Conservation (phyloP, 2,329 filamentous ascomycete genomes). For the Paecilomyces formosus region DNA sequence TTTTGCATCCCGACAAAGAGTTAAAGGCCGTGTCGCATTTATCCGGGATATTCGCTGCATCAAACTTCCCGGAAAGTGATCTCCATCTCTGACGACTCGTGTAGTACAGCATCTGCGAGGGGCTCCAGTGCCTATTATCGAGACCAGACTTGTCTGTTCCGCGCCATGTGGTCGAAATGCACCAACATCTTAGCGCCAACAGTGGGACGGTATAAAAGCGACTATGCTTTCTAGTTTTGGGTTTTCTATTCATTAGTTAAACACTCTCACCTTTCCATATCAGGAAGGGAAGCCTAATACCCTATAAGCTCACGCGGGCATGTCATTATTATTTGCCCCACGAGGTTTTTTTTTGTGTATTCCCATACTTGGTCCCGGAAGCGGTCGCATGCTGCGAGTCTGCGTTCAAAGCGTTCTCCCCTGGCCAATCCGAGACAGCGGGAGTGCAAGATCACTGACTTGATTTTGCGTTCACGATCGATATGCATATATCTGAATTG, state of each 20-base stretch:
- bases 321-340: not conserved
- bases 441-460: not conserved
- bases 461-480: not conserved
- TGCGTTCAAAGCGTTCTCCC: not conserved
- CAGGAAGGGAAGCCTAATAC: not conserved
- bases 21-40: not conserved
- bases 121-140: not conserved
- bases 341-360: not conserved
- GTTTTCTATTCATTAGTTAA: not conserved
- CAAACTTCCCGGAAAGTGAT: not conserved
- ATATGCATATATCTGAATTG: not conserved
- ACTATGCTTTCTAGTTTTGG: not conserved
- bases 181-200: not conserved
- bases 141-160: not conserved
- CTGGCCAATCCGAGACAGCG: not conserved
- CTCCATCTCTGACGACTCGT: not conserved
- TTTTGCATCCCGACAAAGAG: not conserved
- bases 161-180: not conserved
- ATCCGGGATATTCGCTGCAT: not conserved
- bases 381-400: not conserved
- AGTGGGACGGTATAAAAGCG: not conserved
- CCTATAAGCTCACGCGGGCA: not conserved
- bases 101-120: not conserved
- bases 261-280: not conserved
- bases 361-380: not conserved